Evolutionary conservation across 495 filamentous ascomycete species (phyloP), one percentile per base, ranked within the genome.

Genomic region (Trichoderma gamsii): DNA sequence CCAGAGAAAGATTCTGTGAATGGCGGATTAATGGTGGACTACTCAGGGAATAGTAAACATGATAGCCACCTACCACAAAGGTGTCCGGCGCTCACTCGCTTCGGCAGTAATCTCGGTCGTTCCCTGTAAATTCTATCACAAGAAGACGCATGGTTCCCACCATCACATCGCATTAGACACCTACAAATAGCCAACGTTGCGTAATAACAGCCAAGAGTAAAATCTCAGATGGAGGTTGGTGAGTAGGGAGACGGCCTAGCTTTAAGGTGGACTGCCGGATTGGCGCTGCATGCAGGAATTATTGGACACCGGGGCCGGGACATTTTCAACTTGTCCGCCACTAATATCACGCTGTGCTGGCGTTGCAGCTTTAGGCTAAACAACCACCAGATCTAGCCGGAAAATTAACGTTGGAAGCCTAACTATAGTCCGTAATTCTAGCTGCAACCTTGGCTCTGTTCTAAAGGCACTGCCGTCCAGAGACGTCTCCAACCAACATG

Each of bases 71-170:
- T 32, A 12, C 25, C 56, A 16, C 25, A 32, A 32, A 29, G 3
- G 23, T 25, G 13, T 61, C 56, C 23, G 56, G 23, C 27, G 56
- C 25, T 16, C 12, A n/a, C 56, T 61, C 56, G 25, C 23, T 25
- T 61, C 56, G 56, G 56, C 56, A 61, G 56, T 61, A 61, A 29
- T 61, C 56, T 61, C 56, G 56, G 56, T 32, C 56, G 27, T 61
- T 61, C n/a, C 9, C 27, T 61, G 25, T 32, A 16, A 12, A 1
- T 16, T 61, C 21, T n/a, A 18, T 18, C 11, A 25, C 56, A 16
- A 61, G 25, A 4, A 52, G 21, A 52, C 21, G 49, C 49, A 52
- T 52, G 49, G 3, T 52, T 52, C 49, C 49, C 49, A 4, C 49
- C 44, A 49, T 49, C n/a, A 18, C 44, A 18, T 25, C 7, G 21